A percentile compares a stretch with the other conserved stretches of the same genome.
Conservation (phyloP, 2,329 filamentous ascomycete species). For the Botrytis elliptica region DNA sequence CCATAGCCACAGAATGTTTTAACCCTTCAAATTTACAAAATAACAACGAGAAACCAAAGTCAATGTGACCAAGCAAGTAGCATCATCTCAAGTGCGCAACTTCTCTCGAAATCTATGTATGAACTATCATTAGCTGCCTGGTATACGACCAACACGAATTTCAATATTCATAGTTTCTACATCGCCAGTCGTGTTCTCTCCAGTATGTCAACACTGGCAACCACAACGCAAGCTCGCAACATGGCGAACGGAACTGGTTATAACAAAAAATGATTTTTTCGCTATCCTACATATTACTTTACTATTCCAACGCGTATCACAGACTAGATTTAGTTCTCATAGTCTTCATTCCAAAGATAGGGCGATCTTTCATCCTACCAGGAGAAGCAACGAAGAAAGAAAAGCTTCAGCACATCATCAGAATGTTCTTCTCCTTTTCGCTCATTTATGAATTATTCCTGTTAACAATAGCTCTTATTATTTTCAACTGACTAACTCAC, state of each 20-base stretch:
- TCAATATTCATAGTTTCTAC: too few species aligned
- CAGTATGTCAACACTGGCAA: neutral
- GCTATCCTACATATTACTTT: too few species aligned
- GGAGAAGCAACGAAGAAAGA: neutral
- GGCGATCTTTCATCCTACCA: neutral
- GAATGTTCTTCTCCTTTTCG: neutral
- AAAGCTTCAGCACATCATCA: neutral
- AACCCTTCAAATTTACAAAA: too few species aligned
- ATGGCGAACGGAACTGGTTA: neutral
- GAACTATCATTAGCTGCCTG: too few species aligned
- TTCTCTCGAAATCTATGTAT: too few species aligned
- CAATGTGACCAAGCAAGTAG: too few species aligned
- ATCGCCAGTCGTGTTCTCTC: neutral
- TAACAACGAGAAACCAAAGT: too few species aligned
- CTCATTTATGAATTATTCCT: accelerated
- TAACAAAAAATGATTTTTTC: too few species aligned
- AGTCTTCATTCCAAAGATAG: neutral
- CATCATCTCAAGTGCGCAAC: too few species aligned
- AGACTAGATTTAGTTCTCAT: neutral
- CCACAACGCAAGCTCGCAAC: neutral
- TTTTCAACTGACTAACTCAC: neutral
- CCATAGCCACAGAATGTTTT: too few species aligned
- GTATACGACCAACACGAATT: too few species aligned
- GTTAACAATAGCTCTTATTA: neutral
- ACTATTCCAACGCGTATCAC: too few species aligned